A percentile compares a stretch with the other conserved stretches of the same genome.
These are phyloP conservation scores for Eucalyptus regnans DNA, from an alignment of 345 rosid species.

Conservation along the genomic window DNA sequence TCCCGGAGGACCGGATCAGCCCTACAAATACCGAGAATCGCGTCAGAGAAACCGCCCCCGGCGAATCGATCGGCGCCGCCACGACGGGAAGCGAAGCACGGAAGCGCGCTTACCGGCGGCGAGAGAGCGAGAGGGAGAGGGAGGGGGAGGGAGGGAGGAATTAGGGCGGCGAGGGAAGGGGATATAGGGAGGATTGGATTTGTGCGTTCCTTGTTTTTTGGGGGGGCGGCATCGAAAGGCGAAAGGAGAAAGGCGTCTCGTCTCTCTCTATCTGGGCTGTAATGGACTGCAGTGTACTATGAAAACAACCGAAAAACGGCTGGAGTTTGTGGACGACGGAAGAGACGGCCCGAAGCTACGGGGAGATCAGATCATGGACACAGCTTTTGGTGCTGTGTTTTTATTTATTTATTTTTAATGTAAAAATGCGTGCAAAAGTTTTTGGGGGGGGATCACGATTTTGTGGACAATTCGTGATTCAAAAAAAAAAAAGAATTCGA, in stretches of 20 bases:
- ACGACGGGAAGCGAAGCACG: not conserved
- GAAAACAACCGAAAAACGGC: not conserved
- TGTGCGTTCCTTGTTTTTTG: conserved; percentile 8
- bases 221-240: not conserved
- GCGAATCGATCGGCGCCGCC: not conserved
- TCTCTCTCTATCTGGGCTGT: not conserved
- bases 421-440: not conserved
- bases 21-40: not conserved
- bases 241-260: not conserved
- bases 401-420: too few relatives aligned
- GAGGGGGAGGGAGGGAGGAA: not conserved
- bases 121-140: not conserved
- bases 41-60: not conserved
- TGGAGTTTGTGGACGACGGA: not conserved
- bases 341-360: not conserved
- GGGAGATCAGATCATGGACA: not conserved
- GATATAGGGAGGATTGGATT: conserved; percentile 6
- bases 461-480: not conserved
- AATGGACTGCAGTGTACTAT: not conserved
- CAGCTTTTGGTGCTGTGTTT: not conserved
- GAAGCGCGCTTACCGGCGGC: not conserved
- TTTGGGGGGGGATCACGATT: not conserved
- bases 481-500: too few relatives aligned
- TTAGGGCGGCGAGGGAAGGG: not conserved
- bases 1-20: not conserved